A percentile compares a stretch with the other conserved stretches of the same genome.
Evolutionary conservation across 2,329 filamentous ascomycete genomes (phyloP).

Genomic region (Cytospora piceicola): DNA sequence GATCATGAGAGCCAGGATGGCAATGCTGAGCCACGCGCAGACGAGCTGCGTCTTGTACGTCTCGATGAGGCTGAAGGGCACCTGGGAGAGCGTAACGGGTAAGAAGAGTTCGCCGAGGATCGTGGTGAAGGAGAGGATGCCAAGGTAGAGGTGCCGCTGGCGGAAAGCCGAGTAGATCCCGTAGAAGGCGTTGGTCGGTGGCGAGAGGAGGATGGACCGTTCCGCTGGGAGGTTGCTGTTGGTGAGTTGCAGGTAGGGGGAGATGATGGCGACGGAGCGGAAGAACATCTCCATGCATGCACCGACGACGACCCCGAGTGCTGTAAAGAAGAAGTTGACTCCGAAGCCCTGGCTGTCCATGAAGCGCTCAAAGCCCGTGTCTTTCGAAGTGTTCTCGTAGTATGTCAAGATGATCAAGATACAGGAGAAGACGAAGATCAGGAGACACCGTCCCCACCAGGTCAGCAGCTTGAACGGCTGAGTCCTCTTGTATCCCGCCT

Average conservation of each 20-base stretch:
- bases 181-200: constrained; percentile 39
- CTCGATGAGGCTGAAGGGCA: constrained; percentile 44
- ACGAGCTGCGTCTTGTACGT: constrained; percentile 40
- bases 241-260: constrained; percentile 43
- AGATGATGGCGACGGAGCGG: constrained; percentile 39
- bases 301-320: constrained; percentile 43
- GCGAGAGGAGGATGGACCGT: constrained; percentile 42
- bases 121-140: constrained; percentile 39
- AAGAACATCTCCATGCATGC: constrained; percentile 25
- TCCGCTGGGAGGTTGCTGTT: constrained; percentile 35
- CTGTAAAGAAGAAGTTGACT: constrained; percentile 46
- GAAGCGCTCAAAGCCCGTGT: constrained; percentile 46
- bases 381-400: constrained; percentile 41
- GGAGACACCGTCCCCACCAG: constrained; percentile 31
- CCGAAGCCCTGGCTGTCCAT: constrained; percentile 47
- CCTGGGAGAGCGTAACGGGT: constrained; percentile 44
- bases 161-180: constrained; percentile 41
- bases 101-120: constrained; percentile 43
- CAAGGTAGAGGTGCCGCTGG: constrained; percentile 41
- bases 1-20: constrained; percentile 43
- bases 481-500: not conserved
- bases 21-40: constrained; percentile 41
- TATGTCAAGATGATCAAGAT: constrained; percentile 42
- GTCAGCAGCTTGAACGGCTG: constrained; percentile 39
- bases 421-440: constrained; percentile 38